A percentile compares a stretch with the other conserved stretches of the same genome.
phyloP scores from a whole-genome alignment of 768 basidiomycete species.

The Cystobasidiopsis lactophilus region DNA sequence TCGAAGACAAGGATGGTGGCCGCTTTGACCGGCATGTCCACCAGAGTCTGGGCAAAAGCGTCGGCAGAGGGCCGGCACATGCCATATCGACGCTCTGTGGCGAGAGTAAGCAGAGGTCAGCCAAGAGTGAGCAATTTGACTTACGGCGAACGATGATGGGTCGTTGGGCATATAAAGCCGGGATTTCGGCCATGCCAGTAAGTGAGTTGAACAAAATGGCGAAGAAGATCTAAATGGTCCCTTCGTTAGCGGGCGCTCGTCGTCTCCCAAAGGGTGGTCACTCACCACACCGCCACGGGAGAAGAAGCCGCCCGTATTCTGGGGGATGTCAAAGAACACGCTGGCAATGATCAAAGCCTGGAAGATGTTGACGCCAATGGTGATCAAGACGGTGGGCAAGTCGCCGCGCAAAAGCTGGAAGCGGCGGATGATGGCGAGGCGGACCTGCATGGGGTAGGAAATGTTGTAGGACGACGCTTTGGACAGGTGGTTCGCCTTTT shows the following conservation, averaged over 20 bases:
- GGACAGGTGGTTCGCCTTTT: conserved; percentile 5
- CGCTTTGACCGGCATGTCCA: conserved; percentile 13
- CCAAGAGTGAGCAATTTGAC: no score
- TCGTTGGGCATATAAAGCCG: conserved; percentile 11
- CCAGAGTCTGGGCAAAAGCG: conserved; percentile 24
- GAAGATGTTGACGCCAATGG: conserved; percentile 22
- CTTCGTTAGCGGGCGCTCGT: no score
- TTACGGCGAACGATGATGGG: conserved; percentile 19
- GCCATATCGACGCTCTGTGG: conserved; percentile 28
- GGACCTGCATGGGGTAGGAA: conserved; percentile 30
- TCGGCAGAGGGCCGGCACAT: conserved; percentile 29
- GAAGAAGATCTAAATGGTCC: no score
- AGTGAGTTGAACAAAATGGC: conserved; percentile 25
- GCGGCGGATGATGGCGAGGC: conserved; percentile 30
- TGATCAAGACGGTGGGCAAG: conserved; percentile 18
- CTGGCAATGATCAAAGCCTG: conserved; percentile 39
- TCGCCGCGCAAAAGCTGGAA: conserved; percentile 32
- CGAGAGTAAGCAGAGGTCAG: no score
- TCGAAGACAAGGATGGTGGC: conserved; percentile 12
- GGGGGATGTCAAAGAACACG: conserved; percentile 38
- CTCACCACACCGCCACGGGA: conserved; percentile 56
- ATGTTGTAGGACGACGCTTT: conserved; percentile 29
- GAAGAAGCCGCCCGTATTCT: conserved; percentile 41
- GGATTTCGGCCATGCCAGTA: conserved; percentile 19
- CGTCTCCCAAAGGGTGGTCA: no score